Conservation (phyloP, 2,329 filamentous ascomycete genomes). For the Orbilia quercus region DNA sequence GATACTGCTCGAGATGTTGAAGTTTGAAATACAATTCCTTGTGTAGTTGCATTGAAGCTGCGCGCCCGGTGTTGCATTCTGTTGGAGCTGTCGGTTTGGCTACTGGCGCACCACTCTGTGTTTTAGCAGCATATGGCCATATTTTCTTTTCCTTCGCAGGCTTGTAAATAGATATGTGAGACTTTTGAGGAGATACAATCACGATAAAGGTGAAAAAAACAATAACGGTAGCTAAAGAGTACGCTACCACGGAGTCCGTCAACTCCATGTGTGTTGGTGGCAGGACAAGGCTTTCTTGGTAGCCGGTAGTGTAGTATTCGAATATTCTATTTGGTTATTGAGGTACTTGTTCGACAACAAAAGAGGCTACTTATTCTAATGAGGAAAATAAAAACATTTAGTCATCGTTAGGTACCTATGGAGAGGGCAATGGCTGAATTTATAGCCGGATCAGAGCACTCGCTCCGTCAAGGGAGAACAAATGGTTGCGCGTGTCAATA, state of each 20-base stretch:
- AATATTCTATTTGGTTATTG: no score
- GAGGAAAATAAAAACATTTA: no score
- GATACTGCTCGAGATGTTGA: constrained; percentile 64
- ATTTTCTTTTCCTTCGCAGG: neutral
- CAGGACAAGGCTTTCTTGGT: neutral
- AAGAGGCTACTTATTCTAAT: no score
- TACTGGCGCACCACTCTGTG: neutral
- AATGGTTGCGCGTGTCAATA: no score
- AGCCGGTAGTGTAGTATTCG: no score
- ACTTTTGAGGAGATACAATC: constrained; percentile 6
- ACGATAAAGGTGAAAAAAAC: constrained; percentile 7
- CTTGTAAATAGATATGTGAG: neutral
- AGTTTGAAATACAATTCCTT: constrained; percentile 57
- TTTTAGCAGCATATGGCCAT: neutral
- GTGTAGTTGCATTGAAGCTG: constrained; percentile 11
- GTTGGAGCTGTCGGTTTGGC: neutral
- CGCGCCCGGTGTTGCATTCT: neutral
- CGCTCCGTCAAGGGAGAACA: no score
- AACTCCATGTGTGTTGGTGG: constrained; percentile 14
- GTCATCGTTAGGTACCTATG: no score
- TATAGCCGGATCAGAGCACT: no score
- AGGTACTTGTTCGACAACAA: no score
- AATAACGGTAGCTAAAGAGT: constrained; percentile 8
- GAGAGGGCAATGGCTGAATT: no score
- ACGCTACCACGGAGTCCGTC: constrained; percentile 1